Evolutionary conservation across 345 rosid genomes (phyloP), one percentile per base, ranked within the genome.

Genomic region (Salix purpurea): DNA sequence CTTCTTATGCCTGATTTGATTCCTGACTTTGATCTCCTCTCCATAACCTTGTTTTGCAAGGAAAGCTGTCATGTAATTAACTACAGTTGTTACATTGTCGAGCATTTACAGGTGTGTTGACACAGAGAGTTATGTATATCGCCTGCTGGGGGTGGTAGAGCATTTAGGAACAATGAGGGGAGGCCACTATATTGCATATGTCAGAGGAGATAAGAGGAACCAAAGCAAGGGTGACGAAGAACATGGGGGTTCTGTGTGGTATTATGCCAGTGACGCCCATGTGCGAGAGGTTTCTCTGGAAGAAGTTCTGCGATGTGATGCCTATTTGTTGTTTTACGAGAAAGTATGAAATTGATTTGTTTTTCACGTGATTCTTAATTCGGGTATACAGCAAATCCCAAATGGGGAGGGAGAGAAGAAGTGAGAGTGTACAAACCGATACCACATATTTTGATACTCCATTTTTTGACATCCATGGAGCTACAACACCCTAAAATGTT

Each of bases 141-240:
- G 87, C 37, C 86, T 94, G 62, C 77, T 76, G 23, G 99, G 98
- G 36, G 90, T 94, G 56, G 97, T 96, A 74, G 98, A 94, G 87
- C 99, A 96, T 86, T 77, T 70, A 58, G 98, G 99, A 78, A 86
- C 93, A 46, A 96, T 96, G 97, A 89, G 97, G 81, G 87, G 97
- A 40, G 99, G 99, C 44, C 99, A 94, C 73, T 96, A 96, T 39
- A 94, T 94, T 65, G 97, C 98, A 26, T 96, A 91, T 74, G 84
- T 96, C 34, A 85, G 90, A 83, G 91, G 94, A 76, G 88, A 79
- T 0, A 74, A 80, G 77, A 86, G 79, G 75, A 76, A 78, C 65
- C 73, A 66, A 77, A 78, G 82, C 52, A 79, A 54, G 24, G 81
- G 77, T 24, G 89, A 74, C 70, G 80, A 68, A 11, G 84, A 78